Base-by-base conservation (phyloP, 306 rosid species). In the Oxytropis ochrocephala region DNA sequence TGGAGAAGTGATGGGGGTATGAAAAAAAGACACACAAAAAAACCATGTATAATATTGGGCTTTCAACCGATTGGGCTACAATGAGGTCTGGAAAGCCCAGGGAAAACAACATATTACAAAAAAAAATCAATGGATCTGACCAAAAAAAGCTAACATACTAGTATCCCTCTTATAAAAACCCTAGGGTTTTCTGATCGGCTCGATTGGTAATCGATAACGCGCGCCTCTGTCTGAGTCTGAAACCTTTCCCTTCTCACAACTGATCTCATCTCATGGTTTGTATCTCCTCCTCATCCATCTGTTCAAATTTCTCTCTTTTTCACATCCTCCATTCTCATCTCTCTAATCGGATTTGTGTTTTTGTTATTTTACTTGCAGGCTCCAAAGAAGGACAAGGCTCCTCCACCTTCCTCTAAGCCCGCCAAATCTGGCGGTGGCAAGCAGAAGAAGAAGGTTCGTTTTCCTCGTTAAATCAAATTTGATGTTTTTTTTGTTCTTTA, bases 381-480 rank as follows among this genome's bases (percentile, higher is more conserved):
- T 41, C 93, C 89, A 58, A 87, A 87, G 86, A 87, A 87, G 83
- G 93, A 85, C 0, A 87, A 87, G 79, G 93, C 86, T 70, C 88
- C 86, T 27, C 83, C 89, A 30, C 86, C 88, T 5, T 84, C 89
- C 67, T 87, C 92, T 43, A 87, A 87, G 67, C 92, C 92, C 39
- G 87, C 85, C 67, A 87, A 84, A 56, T 84, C 84, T 58, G 86
- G 89, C 1, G 92, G 92, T 41, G 92, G 92, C 57, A 87, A 87
- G 86, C 89, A 84, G 78, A 87, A 87, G 89, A 87, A 87, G 81
- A 87, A 87, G 90, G 90, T 82, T 18, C 11, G 8, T 11, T 4
- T 7, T 50, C 30, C 17, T 11, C 9, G 1, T 14, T 13, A 4
- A 24, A 12, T 13, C 4, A 24, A 16, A 8, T 32, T 58, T 16